A percentile compares a stretch with the other conserved stretches of the same genome.
phyloP scores from a whole-genome alignment of 805 yeast genomes.

The Sugiyamaella qingdaonensis region DNA sequence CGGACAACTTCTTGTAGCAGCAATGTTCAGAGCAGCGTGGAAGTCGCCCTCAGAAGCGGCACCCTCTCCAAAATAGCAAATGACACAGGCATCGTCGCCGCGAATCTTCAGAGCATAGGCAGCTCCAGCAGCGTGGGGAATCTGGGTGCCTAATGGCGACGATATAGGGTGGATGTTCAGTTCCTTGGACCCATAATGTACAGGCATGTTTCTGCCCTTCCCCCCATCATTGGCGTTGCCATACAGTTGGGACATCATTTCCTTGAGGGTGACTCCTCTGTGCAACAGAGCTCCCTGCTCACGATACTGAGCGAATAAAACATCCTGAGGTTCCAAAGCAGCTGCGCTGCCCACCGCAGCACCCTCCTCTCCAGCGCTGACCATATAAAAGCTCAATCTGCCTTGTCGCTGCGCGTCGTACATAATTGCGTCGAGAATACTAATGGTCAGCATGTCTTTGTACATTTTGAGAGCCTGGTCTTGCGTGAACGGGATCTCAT shows the following conservation, averaged over 20 bases:
- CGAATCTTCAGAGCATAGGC: constrained; percentile 33
- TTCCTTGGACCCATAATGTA: constrained; percentile 28
- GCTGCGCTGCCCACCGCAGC: constrained; percentile 34
- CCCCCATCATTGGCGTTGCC: constrained; percentile 31
- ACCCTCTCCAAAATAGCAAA: constrained; percentile 35
- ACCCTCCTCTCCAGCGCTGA: constrained; percentile 36
- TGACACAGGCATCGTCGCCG: constrained; percentile 25
- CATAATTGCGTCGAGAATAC: constrained; percentile 32
- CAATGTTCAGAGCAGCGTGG: constrained; percentile 35
- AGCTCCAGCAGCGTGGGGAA: constrained; percentile 36
- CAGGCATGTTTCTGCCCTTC: constrained; percentile 33
- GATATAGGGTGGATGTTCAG: constrained; percentile 34
- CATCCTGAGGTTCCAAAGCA: constrained; percentile 29
- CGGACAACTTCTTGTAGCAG: constrained; percentile 34
- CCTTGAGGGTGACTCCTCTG: constrained; percentile 30
- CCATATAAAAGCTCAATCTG: constrained; percentile 33
- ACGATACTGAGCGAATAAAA: constrained; percentile 32
- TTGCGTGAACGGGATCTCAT: constrained; percentile 23
- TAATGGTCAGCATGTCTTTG: constrained; percentile 31
- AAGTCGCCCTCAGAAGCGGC: constrained; percentile 37
- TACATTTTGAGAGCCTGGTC: constrained; percentile 29
- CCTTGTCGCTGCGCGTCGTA: constrained; percentile 37
- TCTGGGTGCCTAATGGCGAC: constrained; percentile 34
- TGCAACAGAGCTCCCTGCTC: constrained; percentile 33
- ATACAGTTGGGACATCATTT: constrained; percentile 32